A percentile compares a stretch with the other conserved stretches of the same genome.
phyloP scores from a whole-genome alignment of 202 grass and related monocot species.

The Saccharum hybrid region DNA sequence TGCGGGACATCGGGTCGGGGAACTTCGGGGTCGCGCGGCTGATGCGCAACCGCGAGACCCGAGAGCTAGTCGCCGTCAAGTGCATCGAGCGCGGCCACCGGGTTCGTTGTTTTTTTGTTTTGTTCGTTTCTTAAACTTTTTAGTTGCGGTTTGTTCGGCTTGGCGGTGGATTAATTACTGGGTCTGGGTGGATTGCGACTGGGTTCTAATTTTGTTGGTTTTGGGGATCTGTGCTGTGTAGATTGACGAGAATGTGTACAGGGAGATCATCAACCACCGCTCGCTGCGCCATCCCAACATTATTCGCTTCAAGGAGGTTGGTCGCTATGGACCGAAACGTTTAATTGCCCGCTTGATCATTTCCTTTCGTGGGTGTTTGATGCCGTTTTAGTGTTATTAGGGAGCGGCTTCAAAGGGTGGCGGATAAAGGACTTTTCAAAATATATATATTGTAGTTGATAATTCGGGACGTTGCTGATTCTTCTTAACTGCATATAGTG shows the following conservation, averaged over 20 bases:
- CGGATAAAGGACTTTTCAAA: background rate
- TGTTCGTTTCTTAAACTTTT: background rate
- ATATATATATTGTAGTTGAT: slow-evolving; percentile 9
- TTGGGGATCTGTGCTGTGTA: slow-evolving; percentile 49
- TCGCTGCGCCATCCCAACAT: slow-evolving; percentile 89
- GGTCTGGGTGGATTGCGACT: slow-evolving; percentile 21
- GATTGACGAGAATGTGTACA: slow-evolving; percentile 89
- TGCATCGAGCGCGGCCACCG: slow-evolving; percentile 82
- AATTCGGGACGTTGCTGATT: slow-evolving; percentile 15
- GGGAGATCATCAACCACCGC: slow-evolving; percentile 90
- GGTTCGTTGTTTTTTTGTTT: slow-evolving; percentile 46
- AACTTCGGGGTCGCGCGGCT: slow-evolving; percentile 96
- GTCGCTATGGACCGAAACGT: slow-evolving; percentile 8
- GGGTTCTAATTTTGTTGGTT: slow-evolving; percentile 17
- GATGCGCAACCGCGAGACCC: slow-evolving; percentile 86
- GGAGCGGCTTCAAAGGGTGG: background rate
- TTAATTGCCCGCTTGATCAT: background rate
- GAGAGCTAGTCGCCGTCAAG: slow-evolving; percentile 96
- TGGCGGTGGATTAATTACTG: slow-evolving; percentile 20
- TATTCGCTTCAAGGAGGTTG: slow-evolving; percentile 92
- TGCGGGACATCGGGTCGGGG: slow-evolving; percentile 92
- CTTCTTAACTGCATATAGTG: slow-evolving; percentile 28
- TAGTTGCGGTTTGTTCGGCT: background rate
- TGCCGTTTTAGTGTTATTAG: slow-evolving; percentile 4
- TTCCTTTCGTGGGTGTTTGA: background rate